These are phyloP conservation scores for Acer negundo DNA, from an alignment of 345 rosid genomes.

Conservation along the genomic window DNA sequence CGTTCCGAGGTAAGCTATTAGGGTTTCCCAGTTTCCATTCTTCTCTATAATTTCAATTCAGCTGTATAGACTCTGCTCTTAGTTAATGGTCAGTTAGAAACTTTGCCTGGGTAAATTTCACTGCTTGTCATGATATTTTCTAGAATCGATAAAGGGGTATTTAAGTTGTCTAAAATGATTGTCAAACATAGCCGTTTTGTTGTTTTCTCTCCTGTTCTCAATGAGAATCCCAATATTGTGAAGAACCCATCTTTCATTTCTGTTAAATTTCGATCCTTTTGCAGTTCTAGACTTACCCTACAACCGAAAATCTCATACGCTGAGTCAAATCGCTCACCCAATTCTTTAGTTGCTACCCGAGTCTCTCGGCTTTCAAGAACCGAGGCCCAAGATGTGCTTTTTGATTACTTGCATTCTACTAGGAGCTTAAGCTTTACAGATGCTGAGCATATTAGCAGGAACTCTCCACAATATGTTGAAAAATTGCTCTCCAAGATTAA, in stretches of 20 bases:
- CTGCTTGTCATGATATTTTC: slow-evolving; percentile 40
- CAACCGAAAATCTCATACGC: slow-evolving; percentile 22
- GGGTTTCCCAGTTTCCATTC: no score
- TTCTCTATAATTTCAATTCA: no score
- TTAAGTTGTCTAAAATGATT: slow-evolving; percentile 37
- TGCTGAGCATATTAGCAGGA: slow-evolving; percentile 87
- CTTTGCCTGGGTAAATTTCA: no score
- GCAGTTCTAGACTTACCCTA: slow-evolving; percentile 28
- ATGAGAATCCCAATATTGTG: slow-evolving; percentile 25
- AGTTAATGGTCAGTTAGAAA: no score
- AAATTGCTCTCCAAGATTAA: slow-evolving; percentile 55
- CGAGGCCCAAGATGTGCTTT: slow-evolving; percentile 61
- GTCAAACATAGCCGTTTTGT: slow-evolving; percentile 28
- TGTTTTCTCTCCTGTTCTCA: slow-evolving; percentile 29
- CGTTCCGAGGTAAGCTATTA: no score
- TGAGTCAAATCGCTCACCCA: slow-evolving; percentile 29
- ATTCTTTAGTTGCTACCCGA: slow-evolving; percentile 28
- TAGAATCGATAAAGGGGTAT: slow-evolving; percentile 29
- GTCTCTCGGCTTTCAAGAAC: slow-evolving; percentile 44
- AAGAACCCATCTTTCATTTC: slow-evolving; percentile 36
- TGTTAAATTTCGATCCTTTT: slow-evolving; percentile 31
- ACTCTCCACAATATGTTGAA: slow-evolving; percentile 59
- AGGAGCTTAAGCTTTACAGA: slow-evolving; percentile 58
- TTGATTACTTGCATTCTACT: slow-evolving; percentile 75
- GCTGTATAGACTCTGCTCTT: no score